Evolutionary conservation across 1,139 yeast genomes (phyloP).

Genomic region (Candida sp.): DNA sequence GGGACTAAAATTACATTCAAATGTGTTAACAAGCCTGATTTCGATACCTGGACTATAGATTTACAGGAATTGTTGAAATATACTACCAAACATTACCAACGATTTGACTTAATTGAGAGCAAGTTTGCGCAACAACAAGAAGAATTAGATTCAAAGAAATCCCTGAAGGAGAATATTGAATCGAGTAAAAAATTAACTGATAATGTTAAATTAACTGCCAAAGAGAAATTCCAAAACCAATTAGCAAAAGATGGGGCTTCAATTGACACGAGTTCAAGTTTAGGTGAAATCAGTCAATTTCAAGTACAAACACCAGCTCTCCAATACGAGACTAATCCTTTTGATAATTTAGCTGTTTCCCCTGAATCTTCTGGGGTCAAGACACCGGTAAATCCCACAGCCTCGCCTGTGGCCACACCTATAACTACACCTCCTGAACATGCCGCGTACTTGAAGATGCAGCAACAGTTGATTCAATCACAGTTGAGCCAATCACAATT

Average conservation of each 20-base stretch:
- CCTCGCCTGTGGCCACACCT: neutral
- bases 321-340: neutral
- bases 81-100: slow-evolving; percentile 28
- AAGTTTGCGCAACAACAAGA: slow-evolving; percentile 11
- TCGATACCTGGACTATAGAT: slow-evolving; percentile 35
- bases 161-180: neutral
- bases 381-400: neutral
- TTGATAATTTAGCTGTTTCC: neutral
- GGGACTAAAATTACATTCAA: slow-evolving; percentile 36
- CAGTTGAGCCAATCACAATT: neutral
- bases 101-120: slow-evolving; percentile 33
- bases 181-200: neutral
- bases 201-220: too few species aligned
- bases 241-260: neutral
- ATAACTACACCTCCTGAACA: neutral
- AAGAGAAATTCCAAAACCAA: neutral
- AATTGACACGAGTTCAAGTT: neutral
- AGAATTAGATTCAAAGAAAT: slow-evolving; percentile 5
- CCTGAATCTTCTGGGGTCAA: neutral
- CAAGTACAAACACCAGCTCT: neutral
- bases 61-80: slow-evolving; percentile 36
- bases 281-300: neutral
- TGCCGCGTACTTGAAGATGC: neutral
- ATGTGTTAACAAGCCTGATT: slow-evolving; percentile 31
- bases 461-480: slow-evolving; percentile 1